Conservation (phyloP, 495 filamentous ascomycete species). For the Cercophora sp. region DNA sequence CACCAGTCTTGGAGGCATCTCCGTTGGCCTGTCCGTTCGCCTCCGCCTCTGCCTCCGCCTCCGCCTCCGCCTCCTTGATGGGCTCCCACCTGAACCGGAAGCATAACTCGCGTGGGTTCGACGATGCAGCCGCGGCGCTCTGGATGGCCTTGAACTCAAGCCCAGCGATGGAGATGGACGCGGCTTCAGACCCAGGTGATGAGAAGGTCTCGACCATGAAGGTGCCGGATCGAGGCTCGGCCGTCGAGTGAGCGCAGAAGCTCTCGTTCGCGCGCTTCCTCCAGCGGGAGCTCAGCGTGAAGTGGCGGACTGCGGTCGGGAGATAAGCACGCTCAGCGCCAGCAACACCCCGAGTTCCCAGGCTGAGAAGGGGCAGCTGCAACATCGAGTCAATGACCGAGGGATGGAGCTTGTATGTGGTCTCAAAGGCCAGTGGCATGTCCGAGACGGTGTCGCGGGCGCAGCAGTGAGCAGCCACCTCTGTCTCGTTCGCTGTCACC, state of each 20-base stretch:
- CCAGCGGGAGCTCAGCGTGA: constrained; percentile 27
- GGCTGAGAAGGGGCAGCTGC: constrained; percentile 33
- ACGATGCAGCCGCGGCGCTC: not conserved
- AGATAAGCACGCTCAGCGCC: constrained; percentile 17
- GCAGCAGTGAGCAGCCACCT: constrained; percentile 29
- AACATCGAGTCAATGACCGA: constrained; percentile 42
- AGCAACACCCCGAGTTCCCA: constrained; percentile 10
- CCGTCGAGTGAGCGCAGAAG: constrained; percentile 28
- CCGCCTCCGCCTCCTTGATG: not conserved
- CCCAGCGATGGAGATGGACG: constrained; percentile 29
- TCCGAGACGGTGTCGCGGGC: constrained; percentile 41
- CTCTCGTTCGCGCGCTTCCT: constrained; percentile 23
- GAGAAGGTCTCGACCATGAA: constrained; percentile 31
- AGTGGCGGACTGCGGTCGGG: constrained; percentile 26
- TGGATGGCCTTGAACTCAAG: constrained; percentile 24
- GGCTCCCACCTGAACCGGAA: constrained; percentile 46
- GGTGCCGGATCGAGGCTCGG: constrained; percentile 20
- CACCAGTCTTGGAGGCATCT: constrained; percentile 8
- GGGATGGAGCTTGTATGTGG: constrained; percentile 42
- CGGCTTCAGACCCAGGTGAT: constrained; percentile 24
- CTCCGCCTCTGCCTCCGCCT: constrained; percentile 13
- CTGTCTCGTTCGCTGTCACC: constrained; percentile 28
- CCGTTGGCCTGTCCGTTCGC: constrained; percentile 14
- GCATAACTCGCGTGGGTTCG: constrained; percentile 29
- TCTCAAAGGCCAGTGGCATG: constrained; percentile 48